Evolutionary conservation across 2,329 filamentous ascomycete species (phyloP), one percentile per base, ranked within the genome.

Genomic region (Nemania diffusa): DNA sequence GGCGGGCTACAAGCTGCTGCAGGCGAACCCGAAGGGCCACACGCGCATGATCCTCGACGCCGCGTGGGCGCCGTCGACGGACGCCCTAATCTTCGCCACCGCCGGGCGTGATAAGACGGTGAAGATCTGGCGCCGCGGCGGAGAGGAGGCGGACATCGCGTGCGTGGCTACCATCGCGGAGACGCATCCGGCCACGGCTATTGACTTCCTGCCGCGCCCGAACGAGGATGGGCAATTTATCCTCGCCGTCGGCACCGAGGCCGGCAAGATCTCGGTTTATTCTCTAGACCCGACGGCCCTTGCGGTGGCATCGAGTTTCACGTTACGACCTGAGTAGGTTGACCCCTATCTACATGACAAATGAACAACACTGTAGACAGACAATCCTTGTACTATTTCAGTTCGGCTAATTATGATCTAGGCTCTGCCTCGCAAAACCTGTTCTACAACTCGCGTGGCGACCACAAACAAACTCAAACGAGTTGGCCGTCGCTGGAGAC

Each of bases 41-140:
- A 86, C 91, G 3, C 85, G 96, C 66, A 98, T 99, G 94, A 94
- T 99, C 52, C 84, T 98, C 15, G 93, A 94, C 76, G 92, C 90
- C 1, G 88, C 92, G 2, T 99, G 96, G 95, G 90, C 91, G 0
- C 91, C 91, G 1, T 29, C 84, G 78, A 17, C 76, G 6, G 71
- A 75, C 1, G 75, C 29, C 2, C 74, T 79, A 9, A 76, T 85
- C 9, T 99, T 99, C 79, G 91, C 92, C 13, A 99, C 96, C 0
- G 95, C 94, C 1, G 93, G 94, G 2, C 86, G 96, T 73, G 96
- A 99, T 79, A 98, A 97, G 81, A 86, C 85, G 27, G 90, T 97
- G 42, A 92, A 92, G 76, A 76, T 94, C 50, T 95, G 92, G 92
- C 77, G 78, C 22, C 59, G 56, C 42, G 70, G 58, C n/a, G n/a